Conservation (phyloP, 1,139 yeast genomes). For the Taphrina flavorubra region DNA sequence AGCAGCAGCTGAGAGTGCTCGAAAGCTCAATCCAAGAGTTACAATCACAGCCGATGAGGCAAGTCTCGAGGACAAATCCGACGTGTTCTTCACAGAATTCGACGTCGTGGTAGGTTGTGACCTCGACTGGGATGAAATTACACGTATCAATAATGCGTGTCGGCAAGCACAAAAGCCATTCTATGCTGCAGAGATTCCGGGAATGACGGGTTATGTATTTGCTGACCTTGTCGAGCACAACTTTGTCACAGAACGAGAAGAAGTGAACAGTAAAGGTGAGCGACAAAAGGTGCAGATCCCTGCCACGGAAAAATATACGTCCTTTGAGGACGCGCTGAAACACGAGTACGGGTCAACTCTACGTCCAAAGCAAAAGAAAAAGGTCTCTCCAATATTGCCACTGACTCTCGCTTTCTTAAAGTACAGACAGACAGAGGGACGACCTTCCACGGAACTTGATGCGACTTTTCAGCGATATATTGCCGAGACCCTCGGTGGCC, state of each 20-base stretch:
- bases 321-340: slow-evolving; percentile 13
- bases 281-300: slow-evolving; percentile 21
- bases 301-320: slow-evolving; percentile 9
- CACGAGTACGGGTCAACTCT: slow-evolving; percentile 32
- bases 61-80: slow-evolving; percentile 51
- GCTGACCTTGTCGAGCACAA: slow-evolving; percentile 75
- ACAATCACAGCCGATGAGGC: slow-evolving; percentile 55
- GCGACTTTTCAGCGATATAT: not conserved
- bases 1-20: slow-evolving; percentile 62
- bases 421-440: not conserved
- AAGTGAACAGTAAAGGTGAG: slow-evolving; percentile 17
- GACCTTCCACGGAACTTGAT: not conserved
- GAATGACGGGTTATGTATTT: slow-evolving; percentile 81
- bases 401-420: slow-evolving; percentile 29
- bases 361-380: slow-evolving; percentile 34
- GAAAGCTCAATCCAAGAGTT: slow-evolving; percentile 80
- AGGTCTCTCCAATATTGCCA: slow-evolving; percentile 47
- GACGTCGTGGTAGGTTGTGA: slow-evolving; percentile 81
- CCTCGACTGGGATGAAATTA: slow-evolving; percentile 54
- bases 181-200: slow-evolving; percentile 72
- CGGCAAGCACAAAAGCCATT: slow-evolving; percentile 67
- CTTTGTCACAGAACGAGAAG: slow-evolving; percentile 51
- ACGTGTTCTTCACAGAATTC: slow-evolving; percentile 62
- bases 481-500: slow-evolving; percentile 43
- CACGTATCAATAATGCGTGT: slow-evolving; percentile 60